Percentiles rank a stretch among this genome's conserved stretches.
Conservation (phyloP, 2,329 filamentous ascomycete genomes). For the Fusarium sp. region DNA sequence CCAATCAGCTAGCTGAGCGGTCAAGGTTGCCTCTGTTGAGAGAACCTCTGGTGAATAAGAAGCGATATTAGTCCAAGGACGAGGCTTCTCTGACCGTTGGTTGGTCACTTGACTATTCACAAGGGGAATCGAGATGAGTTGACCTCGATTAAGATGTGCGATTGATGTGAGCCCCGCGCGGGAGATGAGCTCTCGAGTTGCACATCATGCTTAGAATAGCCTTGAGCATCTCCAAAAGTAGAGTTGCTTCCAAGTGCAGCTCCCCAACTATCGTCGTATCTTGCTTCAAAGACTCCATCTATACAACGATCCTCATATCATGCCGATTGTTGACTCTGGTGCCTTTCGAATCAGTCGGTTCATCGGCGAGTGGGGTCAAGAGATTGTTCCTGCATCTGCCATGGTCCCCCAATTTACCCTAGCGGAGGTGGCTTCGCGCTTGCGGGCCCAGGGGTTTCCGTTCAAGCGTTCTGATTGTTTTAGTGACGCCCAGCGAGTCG, state of each 20-base stretch:
- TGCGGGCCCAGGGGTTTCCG: conserved; percentile 19
- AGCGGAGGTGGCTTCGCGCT: conserved; percentile 37
- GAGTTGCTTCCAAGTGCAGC: background rate
- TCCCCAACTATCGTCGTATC: background rate
- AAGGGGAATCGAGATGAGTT: conserved; percentile 21
- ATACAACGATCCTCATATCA: conserved; percentile 17
- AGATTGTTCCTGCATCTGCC: conserved; percentile 51
- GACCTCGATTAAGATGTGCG: background rate
- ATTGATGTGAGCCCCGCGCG: conserved; percentile 21
- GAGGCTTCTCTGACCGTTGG: conserved; percentile 22
- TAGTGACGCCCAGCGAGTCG: conserved; percentile 19
- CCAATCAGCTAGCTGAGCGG: conserved; percentile 33
- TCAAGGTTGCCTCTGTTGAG: conserved; percentile 17
- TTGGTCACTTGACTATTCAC: conserved; percentile 31
- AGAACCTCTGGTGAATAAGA: conserved; percentile 15
- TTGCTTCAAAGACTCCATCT: background rate
- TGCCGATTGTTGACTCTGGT: conserved; percentile 3
- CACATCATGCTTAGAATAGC: conserved; percentile 2
- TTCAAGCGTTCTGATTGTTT: conserved; percentile 18
- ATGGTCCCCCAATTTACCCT: conserved; percentile 39
- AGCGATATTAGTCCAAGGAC: conserved; percentile 43
- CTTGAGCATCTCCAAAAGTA: background rate
- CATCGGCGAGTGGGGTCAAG: conserved; percentile 43
- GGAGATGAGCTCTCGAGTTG: conserved; percentile 41
- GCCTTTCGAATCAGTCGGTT: conserved; percentile 36